These are phyloP conservation scores for Yamadazyma scolyti DNA, from an alignment of 805 yeast species.

Conservation along the genomic window DNA sequence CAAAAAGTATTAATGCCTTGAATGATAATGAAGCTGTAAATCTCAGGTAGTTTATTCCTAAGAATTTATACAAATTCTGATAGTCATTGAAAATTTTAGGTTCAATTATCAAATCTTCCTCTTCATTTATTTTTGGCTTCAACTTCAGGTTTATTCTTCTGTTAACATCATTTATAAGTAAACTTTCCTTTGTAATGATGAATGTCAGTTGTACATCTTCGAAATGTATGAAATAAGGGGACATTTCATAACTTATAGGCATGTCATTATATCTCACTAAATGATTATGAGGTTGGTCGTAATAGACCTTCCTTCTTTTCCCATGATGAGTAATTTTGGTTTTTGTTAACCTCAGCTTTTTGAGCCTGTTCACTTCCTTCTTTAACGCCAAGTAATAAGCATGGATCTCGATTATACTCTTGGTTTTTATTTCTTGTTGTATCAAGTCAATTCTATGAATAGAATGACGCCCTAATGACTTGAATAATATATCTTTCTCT, in stretches of 20 bases:
- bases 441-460: constrained; percentile 45
- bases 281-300: constrained; percentile 5
- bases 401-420: constrained; percentile 42
- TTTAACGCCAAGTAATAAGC: constrained; percentile 42
- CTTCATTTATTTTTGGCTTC: not conserved
- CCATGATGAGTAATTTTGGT: constrained; percentile 1
- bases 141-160: constrained; percentile 6
- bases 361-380: constrained; percentile 15
- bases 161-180: constrained; percentile 12
- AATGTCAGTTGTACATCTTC: constrained; percentile 40
- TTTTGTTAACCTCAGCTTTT: constrained; percentile 1
- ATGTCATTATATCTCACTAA: constrained; percentile 40
- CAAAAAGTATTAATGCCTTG: too few relatives aligned
- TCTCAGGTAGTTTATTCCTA: too few relatives aligned
- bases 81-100: too few relatives aligned
- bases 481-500: constrained; percentile 54
- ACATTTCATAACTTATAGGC: constrained; percentile 53
- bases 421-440: constrained; percentile 26
- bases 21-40: too few relatives aligned
- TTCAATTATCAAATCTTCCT: too few relatives aligned
- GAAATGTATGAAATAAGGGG: constrained; percentile 34
- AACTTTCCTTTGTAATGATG: constrained; percentile 18
- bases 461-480: constrained; percentile 45
- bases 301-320: constrained; percentile 1
- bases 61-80: too few relatives aligned